Percentiles rank a stretch among this genome's conserved stretches.
Conservation (phyloP, 768 basidiomycete species). For the Multifurca ochricompacta region DNA sequence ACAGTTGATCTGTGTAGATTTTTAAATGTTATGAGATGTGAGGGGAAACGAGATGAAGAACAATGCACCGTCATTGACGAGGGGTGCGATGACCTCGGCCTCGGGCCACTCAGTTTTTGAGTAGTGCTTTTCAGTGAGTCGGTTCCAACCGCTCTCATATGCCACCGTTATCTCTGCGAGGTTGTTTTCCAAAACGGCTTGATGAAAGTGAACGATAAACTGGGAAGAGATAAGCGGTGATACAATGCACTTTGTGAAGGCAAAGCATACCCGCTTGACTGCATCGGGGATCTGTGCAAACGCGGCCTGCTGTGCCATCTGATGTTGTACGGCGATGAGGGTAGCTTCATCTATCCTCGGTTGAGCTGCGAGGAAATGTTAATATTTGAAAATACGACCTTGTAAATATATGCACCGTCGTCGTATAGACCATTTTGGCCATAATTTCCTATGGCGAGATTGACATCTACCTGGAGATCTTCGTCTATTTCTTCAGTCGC, state of each 20-base stretch:
- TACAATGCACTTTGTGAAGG: neutral
- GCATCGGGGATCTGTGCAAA: constrained; percentile 81
- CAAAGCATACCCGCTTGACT: constrained; percentile 67
- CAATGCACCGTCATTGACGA: constrained; percentile 84
- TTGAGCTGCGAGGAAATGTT: constrained; percentile 31
- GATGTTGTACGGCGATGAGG: constrained; percentile 67
- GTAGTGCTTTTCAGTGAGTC: constrained; percentile 94
- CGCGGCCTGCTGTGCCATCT: constrained; percentile 76
- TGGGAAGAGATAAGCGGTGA: constrained; percentile 27
- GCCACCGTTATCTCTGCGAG: constrained; percentile 84
- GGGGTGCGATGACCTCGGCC: constrained; percentile 87
- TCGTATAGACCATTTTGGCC: constrained; percentile 63
- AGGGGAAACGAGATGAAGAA: neutral
- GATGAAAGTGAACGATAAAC: constrained; percentile 94
- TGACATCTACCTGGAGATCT: constrained; percentile 60
- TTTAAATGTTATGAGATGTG: neutral
- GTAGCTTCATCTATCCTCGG: constrained; percentile 67
- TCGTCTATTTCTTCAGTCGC: constrained; percentile 79
- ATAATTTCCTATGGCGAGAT: constrained; percentile 58
- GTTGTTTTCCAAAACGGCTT: constrained; percentile 88
- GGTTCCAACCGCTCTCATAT: constrained; percentile 97
- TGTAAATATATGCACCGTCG: constrained; percentile 43
- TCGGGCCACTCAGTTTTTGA: constrained; percentile 95
- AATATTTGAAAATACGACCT: no score
- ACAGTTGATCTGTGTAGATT: constrained; percentile 64